Evolutionary conservation across 2,329 filamentous ascomycete species (phyloP), one percentile per base, ranked within the genome.

Genomic region (Incumbomyces lentus): DNA sequence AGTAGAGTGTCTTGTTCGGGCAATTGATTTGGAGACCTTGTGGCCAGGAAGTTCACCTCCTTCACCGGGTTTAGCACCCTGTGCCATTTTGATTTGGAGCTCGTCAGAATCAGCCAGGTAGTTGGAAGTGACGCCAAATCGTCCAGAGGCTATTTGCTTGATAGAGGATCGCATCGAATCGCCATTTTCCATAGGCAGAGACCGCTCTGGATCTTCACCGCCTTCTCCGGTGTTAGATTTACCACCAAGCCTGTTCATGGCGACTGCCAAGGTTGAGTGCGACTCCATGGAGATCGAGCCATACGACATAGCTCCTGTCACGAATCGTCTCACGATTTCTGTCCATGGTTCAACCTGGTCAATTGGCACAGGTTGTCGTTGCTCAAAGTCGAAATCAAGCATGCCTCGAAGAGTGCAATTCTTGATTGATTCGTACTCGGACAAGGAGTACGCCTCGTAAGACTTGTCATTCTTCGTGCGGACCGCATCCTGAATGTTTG

Each of bases 281-380:
- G 90, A 90, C 66, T 96, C 90, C 87, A 95, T 95, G 5, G 90
- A 95, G 60, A 96, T 96, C 34, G 90, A 95, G 40, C 90, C 90
- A 62, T 96, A 96, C 2, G 90, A 96, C 90, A 96, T 96, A 58
- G 90, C 90, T 63, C 90, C 90, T 33, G 90, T 95, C 59, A 90
- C 92, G 72, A 95, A 95, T 52, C 90, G 85, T 55, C 90, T 85
- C 38, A 95, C 90, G 58, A 96, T 95, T 60, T 95, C 89, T 2
- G 90, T 95, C 90, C 90, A 96, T 16, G 90, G 87, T 71, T 96
- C 90, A 49, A 96, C 90, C 67, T 95, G 89, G 57, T 95, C 90
- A 55, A 96, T 94, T 4, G 89, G 87, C 19, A 96, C 86, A 1
- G 89, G 80, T 13, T 75, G 79, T 56, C 80, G 75, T 55, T 92